Evolutionary conservation across 2,329 filamentous ascomycete species (phyloP).

Genomic region (Penicillium sp.): DNA sequence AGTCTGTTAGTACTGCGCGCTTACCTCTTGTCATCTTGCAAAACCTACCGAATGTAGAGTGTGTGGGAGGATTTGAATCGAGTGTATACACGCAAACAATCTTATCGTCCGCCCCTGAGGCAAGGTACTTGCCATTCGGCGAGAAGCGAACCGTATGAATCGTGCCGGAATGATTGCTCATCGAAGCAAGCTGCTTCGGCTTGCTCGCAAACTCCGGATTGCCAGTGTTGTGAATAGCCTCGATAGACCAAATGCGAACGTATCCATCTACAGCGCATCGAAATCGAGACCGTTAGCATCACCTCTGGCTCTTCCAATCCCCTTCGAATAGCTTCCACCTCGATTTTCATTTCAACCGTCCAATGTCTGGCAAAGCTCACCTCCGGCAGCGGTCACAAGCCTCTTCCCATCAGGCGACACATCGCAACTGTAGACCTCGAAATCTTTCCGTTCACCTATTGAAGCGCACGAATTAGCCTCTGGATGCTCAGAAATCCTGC

Average conservation of each 20-base stretch:
- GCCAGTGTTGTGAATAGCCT: conserved; percentile 81
- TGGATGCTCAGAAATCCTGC: no score
- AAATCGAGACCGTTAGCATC: conserved; percentile 13
- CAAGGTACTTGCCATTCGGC: conserved; percentile 89
- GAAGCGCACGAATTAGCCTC: conserved; percentile 19
- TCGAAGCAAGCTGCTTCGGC: conserved; percentile 92
- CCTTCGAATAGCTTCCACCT: neutral
- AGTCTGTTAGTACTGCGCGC: conserved; percentile 4
- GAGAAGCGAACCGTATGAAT: conserved; percentile 98
- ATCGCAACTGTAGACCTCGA: conserved; percentile 98
- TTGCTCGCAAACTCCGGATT: conserved; percentile 69
- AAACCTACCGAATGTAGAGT: conserved; percentile 74
- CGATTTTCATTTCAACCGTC: neutral
- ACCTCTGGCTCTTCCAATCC: neutral
- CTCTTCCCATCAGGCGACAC: conserved; percentile 91
- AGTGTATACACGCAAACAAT: conserved; percentile 97
- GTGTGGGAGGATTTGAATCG: conserved; percentile 76
- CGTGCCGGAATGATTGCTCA: conserved; percentile 97
- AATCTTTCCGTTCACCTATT: conserved; percentile 91
- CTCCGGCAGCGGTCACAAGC: conserved; percentile 90
- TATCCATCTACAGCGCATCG: conserved; percentile 70
- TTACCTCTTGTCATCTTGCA: neutral
- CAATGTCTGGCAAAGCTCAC: conserved; percentile 51
- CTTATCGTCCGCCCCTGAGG: conserved; percentile 97
- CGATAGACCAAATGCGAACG: conserved; percentile 96